Base-by-base conservation (phyloP, 306 rosid genomes). In the Lotus japonicus region DNA sequence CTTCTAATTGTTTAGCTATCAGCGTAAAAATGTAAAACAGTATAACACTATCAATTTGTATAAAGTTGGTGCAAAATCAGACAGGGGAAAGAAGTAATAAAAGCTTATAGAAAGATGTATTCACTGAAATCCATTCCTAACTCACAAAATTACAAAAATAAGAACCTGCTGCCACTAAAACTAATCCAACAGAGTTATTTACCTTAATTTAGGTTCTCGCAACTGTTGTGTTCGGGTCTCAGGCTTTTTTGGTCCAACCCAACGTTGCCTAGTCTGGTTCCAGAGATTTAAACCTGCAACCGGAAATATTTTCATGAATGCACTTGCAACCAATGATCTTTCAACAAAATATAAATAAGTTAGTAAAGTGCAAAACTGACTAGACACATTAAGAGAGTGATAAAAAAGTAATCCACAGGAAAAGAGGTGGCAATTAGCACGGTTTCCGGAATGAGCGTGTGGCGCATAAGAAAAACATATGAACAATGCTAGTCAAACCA, bases 171-270 rank as follows among this genome's bases (percentile, higher is more conserved):
- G 14, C 45, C 9, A 26, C 64, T 59, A 57, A 28, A 36, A 73
- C 21, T 56, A 41, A 31, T 28, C 79, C 55, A 50, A 60, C 16
- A 50, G 43, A 46, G 46, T 50, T 80, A 75, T 58, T 53, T 61
- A 94, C 99, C 88, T 87, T 70, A 88, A 64, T 79, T 84, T 94
- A 64, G 99, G 92, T 82, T 90, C 99, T 72, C 61, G 88, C 70
- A 59, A 72, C 78, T 83, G 91, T 31, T 70, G 87, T 33, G 76
- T 42, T 41, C 21, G 85, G 41, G 56, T 82, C 77, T 80, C 84
- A 0, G 83, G n/a, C 71, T 58, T 87, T 61, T 82, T 85, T 49
- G 83, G 85, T 79, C 97, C 95, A 42, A 83, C 64, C 99, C 99
- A 94, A 42, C 81, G 85, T 66, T 86, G 97, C 76, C 97, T 80